These are phyloP conservation scores for Populus deltoides DNA, from an alignment of 345 rosid species.

Conservation along the genomic window DNA sequence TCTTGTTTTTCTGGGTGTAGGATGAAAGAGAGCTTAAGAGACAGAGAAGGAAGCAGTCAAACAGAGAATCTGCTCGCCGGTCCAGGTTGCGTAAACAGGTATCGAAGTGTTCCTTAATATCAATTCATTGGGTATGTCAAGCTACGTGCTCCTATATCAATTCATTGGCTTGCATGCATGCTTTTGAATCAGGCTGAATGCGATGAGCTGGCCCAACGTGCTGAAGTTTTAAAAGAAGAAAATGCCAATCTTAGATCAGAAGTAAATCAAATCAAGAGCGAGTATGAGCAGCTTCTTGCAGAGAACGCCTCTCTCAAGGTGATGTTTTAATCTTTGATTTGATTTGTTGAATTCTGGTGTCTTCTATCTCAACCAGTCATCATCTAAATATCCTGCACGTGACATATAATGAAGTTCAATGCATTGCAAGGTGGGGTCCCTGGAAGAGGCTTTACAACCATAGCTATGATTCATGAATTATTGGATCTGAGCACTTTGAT, in stretches of 20 bases:
- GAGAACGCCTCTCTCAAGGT: conserved; percentile 88
- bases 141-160: conserved; percentile 9
- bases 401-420: not conserved
- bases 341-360: not conserved
- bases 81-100: conserved; percentile 99
- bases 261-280: conserved; percentile 65
- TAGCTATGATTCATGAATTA: not conserved
- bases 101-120: conserved; percentile 15
- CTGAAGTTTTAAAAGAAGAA: conserved; percentile 80
- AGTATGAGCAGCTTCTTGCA: conserved; percentile 69
- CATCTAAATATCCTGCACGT: not conserved
- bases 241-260: conserved; percentile 80
- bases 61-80: conserved; percentile 96
- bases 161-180: conserved; percentile 16
- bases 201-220: conserved; percentile 89
- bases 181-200: conserved; percentile 84
- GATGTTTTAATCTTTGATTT: conserved; percentile 2
- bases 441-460: not conserved
- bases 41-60: conserved; percentile 95
- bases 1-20: conserved; percentile 33
- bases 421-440: not conserved
- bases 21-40: conserved; percentile 94
- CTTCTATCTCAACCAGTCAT: not conserved
- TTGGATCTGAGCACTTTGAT: not conserved
- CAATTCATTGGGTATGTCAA: not conserved